Percentiles rank a stretch among this genome's conserved stretches.
Evolutionary conservation across 306 rosid species (phyloP).

Genomic region (Begonia loranthoides): DNA sequence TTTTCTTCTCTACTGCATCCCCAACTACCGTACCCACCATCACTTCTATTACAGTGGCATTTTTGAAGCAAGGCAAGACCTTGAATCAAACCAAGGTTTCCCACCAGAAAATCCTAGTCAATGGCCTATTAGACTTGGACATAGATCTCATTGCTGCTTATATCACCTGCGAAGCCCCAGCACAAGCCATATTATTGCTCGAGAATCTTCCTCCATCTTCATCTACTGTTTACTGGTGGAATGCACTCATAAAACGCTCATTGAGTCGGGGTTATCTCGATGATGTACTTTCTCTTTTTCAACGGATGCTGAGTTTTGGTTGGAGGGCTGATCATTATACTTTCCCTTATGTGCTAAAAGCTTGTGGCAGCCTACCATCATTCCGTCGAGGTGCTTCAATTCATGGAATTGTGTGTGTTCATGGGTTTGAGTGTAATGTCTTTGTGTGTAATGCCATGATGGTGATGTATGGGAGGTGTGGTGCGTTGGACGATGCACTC

Average conservation of each 20-base stretch:
- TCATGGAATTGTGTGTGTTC: conserved; percentile 28
- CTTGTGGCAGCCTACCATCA: conserved; percentile 38
- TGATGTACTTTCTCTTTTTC: conserved; percentile 24
- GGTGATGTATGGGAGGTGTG: conserved; percentile 64
- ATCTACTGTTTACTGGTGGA: conserved; percentile 58
- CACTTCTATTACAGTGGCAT: conserved; percentile 3
- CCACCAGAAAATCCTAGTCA: conserved; percentile 35
- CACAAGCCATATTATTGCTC: conserved; percentile 28
- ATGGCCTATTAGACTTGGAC: conserved; percentile 15
- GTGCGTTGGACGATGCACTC: conserved; percentile 25
- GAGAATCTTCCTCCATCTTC: conserved; percentile 29
- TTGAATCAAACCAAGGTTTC: conserved; percentile 25
- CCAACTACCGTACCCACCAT: conserved; percentile 8
- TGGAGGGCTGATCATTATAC: conserved; percentile 74
- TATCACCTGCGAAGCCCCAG: conserved; percentile 26
- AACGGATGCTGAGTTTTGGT: conserved; percentile 36
- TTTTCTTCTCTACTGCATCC: conserved; percentile 7
- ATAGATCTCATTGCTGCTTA: conserved; percentile 32
- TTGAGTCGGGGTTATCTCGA: conserved; percentile 19
- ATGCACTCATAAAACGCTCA: conserved; percentile 40
- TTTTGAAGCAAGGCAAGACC: conserved; percentile 30
- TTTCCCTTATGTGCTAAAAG: conserved; percentile 59
- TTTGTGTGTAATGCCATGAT: conserved; percentile 69
- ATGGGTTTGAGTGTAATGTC: conserved; percentile 47
- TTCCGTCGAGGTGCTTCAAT: conserved; percentile 29